Evolutionary conservation across 1,284 basidiomycete species (phyloP).

Genomic region (Stereum hirsutum): DNA sequence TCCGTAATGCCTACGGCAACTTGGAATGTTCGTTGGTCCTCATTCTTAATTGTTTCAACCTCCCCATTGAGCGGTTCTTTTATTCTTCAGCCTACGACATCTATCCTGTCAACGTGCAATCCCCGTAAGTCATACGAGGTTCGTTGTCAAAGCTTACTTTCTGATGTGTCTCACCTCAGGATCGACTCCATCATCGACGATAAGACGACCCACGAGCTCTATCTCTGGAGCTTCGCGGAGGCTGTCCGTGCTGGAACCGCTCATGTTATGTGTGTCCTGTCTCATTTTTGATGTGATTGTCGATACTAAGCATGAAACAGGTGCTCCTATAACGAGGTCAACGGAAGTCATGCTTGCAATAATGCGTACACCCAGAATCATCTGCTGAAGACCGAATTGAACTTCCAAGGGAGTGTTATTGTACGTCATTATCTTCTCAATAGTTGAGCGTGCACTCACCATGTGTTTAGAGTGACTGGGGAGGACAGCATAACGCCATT

Average conservation of each 20-base stretch:
- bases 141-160: no score
- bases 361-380: constrained; percentile 70
- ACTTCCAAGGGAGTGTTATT: constrained; percentile 81
- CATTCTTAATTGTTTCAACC: no score
- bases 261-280: constrained; percentile 73
- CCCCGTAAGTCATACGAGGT: no score
- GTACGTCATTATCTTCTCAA: not conserved
- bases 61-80: no score
- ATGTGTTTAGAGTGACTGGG: constrained; percentile 63
- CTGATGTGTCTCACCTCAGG: no score
- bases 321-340: constrained; percentile 30
- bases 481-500: constrained; percentile 46
- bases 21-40: no score
- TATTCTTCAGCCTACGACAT: no score
- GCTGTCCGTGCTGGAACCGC: constrained; percentile 72
- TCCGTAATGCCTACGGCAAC: no score
- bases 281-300: constrained; percentile 14
- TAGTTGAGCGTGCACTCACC: not conserved
- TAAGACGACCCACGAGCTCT: constrained; percentile 68
- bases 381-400: constrained; percentile 71
- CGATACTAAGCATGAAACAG: not conserved
- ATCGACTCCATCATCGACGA: constrained; percentile 74
- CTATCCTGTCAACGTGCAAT: no score
- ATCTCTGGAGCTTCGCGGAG: constrained; percentile 64
- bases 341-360: constrained; percentile 75